These are phyloP conservation scores for Cercis canadensis DNA, from an alignment of 306 rosid species.

Conservation along the genomic window DNA sequence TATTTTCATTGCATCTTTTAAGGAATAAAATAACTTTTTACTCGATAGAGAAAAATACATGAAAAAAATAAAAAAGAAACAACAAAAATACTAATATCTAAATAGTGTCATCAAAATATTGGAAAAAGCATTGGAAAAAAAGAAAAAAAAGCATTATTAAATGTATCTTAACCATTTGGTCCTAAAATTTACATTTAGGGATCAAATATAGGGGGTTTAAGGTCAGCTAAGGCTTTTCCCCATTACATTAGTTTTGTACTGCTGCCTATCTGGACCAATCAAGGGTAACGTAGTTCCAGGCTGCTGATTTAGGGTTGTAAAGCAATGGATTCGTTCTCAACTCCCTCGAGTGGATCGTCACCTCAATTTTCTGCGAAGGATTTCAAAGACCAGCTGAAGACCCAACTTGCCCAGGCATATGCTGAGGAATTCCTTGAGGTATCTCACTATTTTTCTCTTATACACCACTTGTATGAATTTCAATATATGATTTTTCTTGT, in stretches of 20 bases:
- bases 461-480: not conserved
- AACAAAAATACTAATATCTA: too few relatives aligned
- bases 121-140: too few relatives aligned
- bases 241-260: not conserved
- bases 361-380: conserved; percentile 60
- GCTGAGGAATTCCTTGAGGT: conserved; percentile 98
- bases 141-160: too few relatives aligned
- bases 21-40: too few relatives aligned
- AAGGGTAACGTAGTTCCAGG: not conserved
- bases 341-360: conserved; percentile 55
- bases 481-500: too few relatives aligned
- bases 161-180: too few relatives aligned
- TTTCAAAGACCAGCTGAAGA: conserved; percentile 80
- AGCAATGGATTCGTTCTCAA: conserved; percentile 86
- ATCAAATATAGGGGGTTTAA: not conserved
- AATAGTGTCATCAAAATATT: too few relatives aligned
- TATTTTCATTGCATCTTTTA: too few relatives aligned
- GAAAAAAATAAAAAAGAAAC: too few relatives aligned
- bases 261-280: too few relatives aligned
- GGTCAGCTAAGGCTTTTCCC: not conserved
- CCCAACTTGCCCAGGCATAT: conserved; percentile 87
- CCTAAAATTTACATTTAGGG: too few relatives aligned
- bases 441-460: not conserved
- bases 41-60: too few relatives aligned
- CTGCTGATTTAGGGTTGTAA: conserved; percentile 5